Base-by-base conservation (phyloP, 495 filamentous ascomycete species). In the Penicillium crystallinum region DNA sequence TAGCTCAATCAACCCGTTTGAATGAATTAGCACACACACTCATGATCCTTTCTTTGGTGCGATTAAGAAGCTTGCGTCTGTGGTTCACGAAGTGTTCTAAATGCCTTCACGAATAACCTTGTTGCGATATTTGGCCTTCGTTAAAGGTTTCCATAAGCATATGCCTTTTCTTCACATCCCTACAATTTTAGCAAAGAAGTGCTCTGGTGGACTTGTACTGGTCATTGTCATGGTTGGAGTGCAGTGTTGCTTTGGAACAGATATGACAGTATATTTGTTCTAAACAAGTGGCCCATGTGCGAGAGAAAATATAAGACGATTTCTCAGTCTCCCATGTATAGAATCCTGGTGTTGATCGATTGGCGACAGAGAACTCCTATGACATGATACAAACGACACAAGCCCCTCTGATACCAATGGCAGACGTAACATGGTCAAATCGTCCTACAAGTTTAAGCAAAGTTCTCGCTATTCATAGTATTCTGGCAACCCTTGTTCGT, bases 221-320 rank as follows among this genome's bases (percentile, higher is more conserved):
- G 59, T 46, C 27, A 55, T 61, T 38, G 62, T 57, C 7, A 49
- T 57, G 2, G 49, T 56, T 9, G 62, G 62, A 8, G 38, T 57
- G 23, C 41, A 52, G 25, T 63, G 53, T 23, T 67, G 77, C 2
- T 81, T 81, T 48, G 79, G 81, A 43, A 74, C 12, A 6, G 36
- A 36, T 2, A 56, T 51, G 14, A 30, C 53, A 10, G 41, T 49
- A 6, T 34, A 43, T 33, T 22, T 56, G 9, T 56, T 54, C 37
- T 46, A 42, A 6, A 48, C 53, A 33, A 50, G 55, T 6, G 46
- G 45, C 19, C 11, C 10, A 1, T 27, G 27, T 15, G 22, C 39
- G 3, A 15, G 21, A 17, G 39, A 25, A 18, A 21, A 22, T 15
- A 25, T 42, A 12, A 14, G 23, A 39, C 22, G 18, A 51, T 59